Conservation (phyloP, 2,329 filamentous ascomycete species). For the Elsinoe ampelina region DNA sequence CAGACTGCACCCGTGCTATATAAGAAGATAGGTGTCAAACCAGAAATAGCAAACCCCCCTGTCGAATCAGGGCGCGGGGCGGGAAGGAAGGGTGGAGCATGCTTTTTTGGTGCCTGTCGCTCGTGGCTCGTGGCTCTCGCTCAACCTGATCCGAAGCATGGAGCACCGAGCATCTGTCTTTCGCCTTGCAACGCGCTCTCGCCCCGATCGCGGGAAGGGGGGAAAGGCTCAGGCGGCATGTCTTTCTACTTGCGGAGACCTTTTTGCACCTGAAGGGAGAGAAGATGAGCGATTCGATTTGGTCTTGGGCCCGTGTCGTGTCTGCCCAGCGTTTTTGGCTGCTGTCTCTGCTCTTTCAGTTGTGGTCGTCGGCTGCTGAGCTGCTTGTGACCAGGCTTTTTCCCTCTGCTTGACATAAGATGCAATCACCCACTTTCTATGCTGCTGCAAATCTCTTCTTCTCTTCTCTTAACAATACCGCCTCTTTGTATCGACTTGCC, state of each 20-base stretch:
- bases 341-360: background rate
- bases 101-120: slow-evolving; percentile 1
- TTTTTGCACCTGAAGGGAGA: background rate
- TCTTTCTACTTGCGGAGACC: background rate
- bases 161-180: background rate
- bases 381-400: slow-evolving; percentile 11
- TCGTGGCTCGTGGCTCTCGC: background rate
- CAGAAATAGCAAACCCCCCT: background rate
- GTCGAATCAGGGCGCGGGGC: background rate
- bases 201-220: background rate
- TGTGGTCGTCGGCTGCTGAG: slow-evolving; percentile 3
- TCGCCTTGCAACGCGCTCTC: background rate
- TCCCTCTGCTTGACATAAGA: slow-evolving; percentile 4
- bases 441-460: background rate
- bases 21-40: background rate
- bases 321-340: slow-evolving; percentile 7
- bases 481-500: background rate
- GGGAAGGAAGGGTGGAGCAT: background rate
- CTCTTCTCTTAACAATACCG: background rate
- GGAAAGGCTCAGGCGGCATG: slow-evolving; percentile 2
- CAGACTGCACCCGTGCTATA: background rate
- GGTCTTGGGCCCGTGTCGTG: background rate
- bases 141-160: background rate
- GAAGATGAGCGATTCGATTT: slow-evolving; percentile 3
- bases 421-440: slow-evolving; percentile 12